phyloP scores from a whole-genome alignment of 768 basidiomycete species.

The Xerocomellus amylosporus region DNA sequence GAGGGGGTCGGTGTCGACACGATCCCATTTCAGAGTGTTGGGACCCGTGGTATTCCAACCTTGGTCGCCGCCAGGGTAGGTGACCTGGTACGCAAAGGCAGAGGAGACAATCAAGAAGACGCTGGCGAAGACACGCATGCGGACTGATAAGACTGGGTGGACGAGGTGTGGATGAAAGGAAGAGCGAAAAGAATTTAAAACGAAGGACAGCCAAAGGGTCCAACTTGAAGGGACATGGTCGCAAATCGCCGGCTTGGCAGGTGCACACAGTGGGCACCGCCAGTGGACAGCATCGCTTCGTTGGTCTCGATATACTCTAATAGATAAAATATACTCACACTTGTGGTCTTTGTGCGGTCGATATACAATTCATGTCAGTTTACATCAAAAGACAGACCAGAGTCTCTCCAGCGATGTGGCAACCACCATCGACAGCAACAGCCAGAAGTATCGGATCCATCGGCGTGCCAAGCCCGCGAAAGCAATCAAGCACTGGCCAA shows the following conservation, averaged over 20 bases:
- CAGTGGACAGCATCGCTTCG: background rate
- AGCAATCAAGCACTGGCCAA: conserved; percentile 28
- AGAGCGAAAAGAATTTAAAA: background rate
- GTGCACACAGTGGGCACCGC: no score
- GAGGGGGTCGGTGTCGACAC: conserved; percentile 60
- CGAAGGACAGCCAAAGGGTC: no score
- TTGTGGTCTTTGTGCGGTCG: background rate
- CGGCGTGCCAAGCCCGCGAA: background rate
- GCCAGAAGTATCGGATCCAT: background rate
- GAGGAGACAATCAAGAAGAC: conserved; percentile 53
- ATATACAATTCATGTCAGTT: background rate
- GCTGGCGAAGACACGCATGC: conserved; percentile 44
- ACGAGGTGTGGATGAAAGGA: background rate
- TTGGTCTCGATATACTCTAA: background rate
- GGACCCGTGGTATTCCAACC: conserved; percentile 60
- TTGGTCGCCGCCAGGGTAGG: conserved; percentile 41
- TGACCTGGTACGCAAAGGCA: conserved; percentile 63
- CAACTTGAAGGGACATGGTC: background rate
- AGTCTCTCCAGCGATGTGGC: background rate
- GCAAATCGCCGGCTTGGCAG: conserved; percentile 11
- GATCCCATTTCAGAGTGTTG: conserved; percentile 57
- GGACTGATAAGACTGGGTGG: conserved; percentile 1
- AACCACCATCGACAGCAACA: background rate
- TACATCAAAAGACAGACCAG: conserved; percentile 7
- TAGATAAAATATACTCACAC: conserved; percentile 5